Evolutionary conservation across 2,329 filamentous ascomycete genomes (phyloP).

Genomic region (Chaetoscypha palmicola): DNA sequence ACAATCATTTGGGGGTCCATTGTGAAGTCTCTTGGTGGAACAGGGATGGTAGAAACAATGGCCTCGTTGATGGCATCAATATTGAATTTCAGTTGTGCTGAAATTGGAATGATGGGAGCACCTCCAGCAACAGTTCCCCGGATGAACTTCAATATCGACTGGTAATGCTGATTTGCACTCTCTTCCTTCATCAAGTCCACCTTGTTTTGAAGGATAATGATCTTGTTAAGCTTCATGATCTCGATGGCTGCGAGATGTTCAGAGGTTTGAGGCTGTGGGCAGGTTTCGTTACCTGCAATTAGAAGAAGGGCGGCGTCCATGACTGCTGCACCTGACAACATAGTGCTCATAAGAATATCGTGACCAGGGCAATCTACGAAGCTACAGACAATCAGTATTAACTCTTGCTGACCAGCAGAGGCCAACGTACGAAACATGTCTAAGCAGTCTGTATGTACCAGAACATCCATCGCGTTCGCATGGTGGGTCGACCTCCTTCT

Average conservation of each 20-base stretch:
- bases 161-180: slow-evolving; percentile 85
- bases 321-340: slow-evolving; percentile 98
- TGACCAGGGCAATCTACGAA: slow-evolving; percentile 99
- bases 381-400: slow-evolving; percentile 40
- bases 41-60: slow-evolving; percentile 89
- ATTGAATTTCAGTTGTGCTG: slow-evolving; percentile 98
- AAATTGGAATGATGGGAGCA: slow-evolving; percentile 91
- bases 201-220: slow-evolving; percentile 99
- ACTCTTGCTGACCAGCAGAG: not conserved
- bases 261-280: slow-evolving; percentile 95
- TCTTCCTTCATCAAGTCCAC: slow-evolving; percentile 98
- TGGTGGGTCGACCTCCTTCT: slow-evolving; percentile 95
- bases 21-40: slow-evolving; percentile 84
- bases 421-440: slow-evolving; percentile 78
- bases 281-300: slow-evolving; percentile 97
- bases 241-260: slow-evolving; percentile 98
- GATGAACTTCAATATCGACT: slow-evolving; percentile 98
- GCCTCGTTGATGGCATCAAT: slow-evolving; percentile 97
- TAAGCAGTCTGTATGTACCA: slow-evolving; percentile 79
- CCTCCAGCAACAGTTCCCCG: slow-evolving; percentile 94
- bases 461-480: slow-evolving; percentile 90
- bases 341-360: slow-evolving; percentile 99
- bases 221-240: slow-evolving; percentile 99
- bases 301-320: slow-evolving; percentile 97
- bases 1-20: slow-evolving; percentile 97